Evolutionary conservation across 1,284 basidiomycete species (phyloP), one percentile per base, ranked within the genome.

Genomic region (Pseudomicrostroma phylloplanum): DNA sequence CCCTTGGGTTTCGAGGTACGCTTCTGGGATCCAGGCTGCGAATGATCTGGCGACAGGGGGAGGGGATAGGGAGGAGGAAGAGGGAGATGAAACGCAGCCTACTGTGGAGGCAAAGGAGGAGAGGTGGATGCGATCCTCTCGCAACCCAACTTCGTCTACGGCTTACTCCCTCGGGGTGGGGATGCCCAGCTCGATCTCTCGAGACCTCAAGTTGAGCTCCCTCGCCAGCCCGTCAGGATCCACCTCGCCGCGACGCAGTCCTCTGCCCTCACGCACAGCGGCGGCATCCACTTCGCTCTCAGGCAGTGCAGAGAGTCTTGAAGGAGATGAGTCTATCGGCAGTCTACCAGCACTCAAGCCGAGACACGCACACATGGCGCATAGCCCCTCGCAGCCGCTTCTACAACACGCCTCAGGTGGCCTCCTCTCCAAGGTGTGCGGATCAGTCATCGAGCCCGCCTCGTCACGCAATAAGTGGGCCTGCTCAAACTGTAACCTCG

Each of bases 391-490:
- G 21, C 25, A 69, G 0, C 63, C 69, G 0, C 71, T 71, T 6
- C 46, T 67, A 43, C 57, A 71, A 46, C 58, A 63, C 15, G 62
- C 64, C 11, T 64, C 71, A 17, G 68, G 68, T 30, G 73, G 73
- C 3, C 65, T 60, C 1, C 61, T 76, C 6, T 67, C 67, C 12
- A 76, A 74, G 57, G 68, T 76, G 3, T 67, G 64, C 43, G 73
- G 73, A 6, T 66, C 63, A 43, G 57, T 76, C 12, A 60, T 76
- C 55, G 72, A 73, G 56, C 73, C 73, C 4, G 55, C 61, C 19
- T 53, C 56, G 2, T 63, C 51, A 8, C 65, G 70, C 12, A 63
- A 67, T 19, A 63, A 61, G n/a, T 74, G 72, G 73, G 60, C 64
- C 0, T 76, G 73, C 48, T 39, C 56, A 19, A 66, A 61, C 48